Evolutionary conservation across 1,284 basidiomycete genomes (phyloP), one percentile per base, ranked within the genome.

Genomic region (Rhodotorula glutinis): DNA sequence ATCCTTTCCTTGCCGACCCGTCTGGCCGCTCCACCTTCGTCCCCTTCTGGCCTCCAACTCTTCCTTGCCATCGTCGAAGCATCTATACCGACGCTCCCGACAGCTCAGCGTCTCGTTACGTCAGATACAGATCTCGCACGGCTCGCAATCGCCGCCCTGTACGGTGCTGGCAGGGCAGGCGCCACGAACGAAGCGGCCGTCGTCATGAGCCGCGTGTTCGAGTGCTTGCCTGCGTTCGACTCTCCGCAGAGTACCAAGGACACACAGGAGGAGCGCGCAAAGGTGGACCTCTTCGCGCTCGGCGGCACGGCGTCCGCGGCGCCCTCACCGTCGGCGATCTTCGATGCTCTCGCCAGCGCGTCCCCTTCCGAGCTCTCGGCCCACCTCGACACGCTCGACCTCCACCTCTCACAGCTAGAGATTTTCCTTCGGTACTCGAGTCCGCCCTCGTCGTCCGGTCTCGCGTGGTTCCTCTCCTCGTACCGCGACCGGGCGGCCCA

Each of bases 401-500:
- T 94, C 1, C 92, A 96, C 78, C 83, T 97, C n/a, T 90, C 93
- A 76, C 88, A 89, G 1, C 92, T 91, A 21, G 93, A 96, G 79
- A 90, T 92, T 56, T 81, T 97, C 27, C 84, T 90, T 5, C 83
- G 91, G 53, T 96, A 92, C 91, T 85, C 84, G 74, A 88, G 89
- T 2, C 84, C 89, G 25, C 87, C 88, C 1, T 87, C 88, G 9
- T 16, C 49, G 14, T 25, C 33, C 17, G 60, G 53, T 17, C 79
- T 95, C 52, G 83, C 86, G 25, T 94, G 91, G 87, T 89, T 96
- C 77, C 80, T 96, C 41, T 89, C 88, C 74, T 90, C 89, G 67
- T 83, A 85, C 59, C 79, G 83, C 44, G 83, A 90, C 75, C 80
- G 80, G 41, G 78, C 78, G 2, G 87, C 90, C 72, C 93, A 97